These are phyloP conservation scores for Coemansia sp. DNA, from an alignment of 192 early-diverging fungal species.

Conservation along the genomic window DNA sequence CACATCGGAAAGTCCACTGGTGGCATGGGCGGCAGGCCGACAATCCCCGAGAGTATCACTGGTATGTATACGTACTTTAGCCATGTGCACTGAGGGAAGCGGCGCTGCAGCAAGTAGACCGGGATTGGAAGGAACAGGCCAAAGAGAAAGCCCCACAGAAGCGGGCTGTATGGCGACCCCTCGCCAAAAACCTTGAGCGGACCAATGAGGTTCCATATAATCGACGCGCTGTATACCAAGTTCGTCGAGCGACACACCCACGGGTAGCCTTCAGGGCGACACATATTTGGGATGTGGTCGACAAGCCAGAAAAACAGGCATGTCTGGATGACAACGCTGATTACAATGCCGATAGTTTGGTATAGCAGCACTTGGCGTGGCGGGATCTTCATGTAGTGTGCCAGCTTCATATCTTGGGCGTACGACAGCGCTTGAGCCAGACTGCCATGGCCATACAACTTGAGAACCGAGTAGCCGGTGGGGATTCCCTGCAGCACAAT, in stretches of 20 bases:
- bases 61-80: conserved; percentile 72
- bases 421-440: conserved; percentile 77
- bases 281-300: conserved; percentile 61
- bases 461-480: conserved; percentile 82
- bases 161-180: conserved; percentile 62
- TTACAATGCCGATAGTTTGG: conserved; percentile 72
- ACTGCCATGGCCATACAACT: conserved; percentile 79
- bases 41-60: conserved; percentile 67
- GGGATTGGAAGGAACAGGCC: conserved; percentile 76
- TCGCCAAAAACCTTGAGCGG: conserved; percentile 69
- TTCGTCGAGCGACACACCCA: conserved; percentile 68
- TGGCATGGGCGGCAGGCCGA: conserved; percentile 64
- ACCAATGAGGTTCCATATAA: conserved; percentile 83
- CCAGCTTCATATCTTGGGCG: conserved; percentile 72
- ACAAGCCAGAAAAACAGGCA: conserved; percentile 69
- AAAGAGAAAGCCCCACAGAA: conserved; percentile 62
- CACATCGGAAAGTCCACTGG: conserved; percentile 57
- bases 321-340: conserved; percentile 70
- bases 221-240: conserved; percentile 69
- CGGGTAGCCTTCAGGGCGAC: conserved; percentile 61
- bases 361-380: conserved; percentile 79
- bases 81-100: conserved; percentile 67
- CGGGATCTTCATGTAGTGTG: conserved; percentile 83
- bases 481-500: conserved; percentile 78
- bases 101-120: conserved; percentile 63